Base-by-base conservation (phyloP, 306 rosid genomes). In the Quercus aquifolioides region DNA sequence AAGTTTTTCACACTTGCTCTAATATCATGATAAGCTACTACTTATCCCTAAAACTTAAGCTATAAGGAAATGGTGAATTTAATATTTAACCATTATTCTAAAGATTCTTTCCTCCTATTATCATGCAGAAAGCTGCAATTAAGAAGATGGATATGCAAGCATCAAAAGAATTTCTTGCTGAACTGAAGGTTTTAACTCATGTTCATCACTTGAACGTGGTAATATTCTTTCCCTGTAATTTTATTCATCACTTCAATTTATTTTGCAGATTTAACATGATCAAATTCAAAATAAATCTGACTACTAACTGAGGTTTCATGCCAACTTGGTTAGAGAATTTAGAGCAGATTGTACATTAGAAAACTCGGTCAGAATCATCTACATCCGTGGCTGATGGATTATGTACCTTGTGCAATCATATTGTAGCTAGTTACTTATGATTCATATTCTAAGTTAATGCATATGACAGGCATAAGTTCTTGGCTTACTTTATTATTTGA, bases 111-210 rank as follows among this genome's bases (percentile, higher is more conserved):
- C 58, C 30, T 76, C 3, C 69, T 54, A 60, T 33, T 25, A 3
- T 65, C 72, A 63, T 79, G 55, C 79, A 92, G 97, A 86, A 86
- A 87, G 92, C 88, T 21, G 97, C 94, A 30, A 89, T 90, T 43
- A 92, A 92, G 82, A 92, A 81, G 84, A 92, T 92, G 97, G 97
- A 90, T 70, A 90, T 90, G 93, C 94, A 89, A 75, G 94, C 94
- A 71, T 86, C 97, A 69, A 86, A 92, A 74, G 94, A 92, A 57
- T 90, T 92, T 76, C 87, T 87, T 54, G 88, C 92, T 18, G 97
- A 92, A 69, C 85, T 92, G 46, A 85, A 87, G 84, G 91, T 92
- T 81, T 81, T 92, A 14, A 92, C 94, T 49, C 94, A 89, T 30
- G 92, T 92, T 79, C 93, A 92, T 84, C 97, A 92, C 84, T 85